These are phyloP conservation scores for Phoenix dactylifera DNA, from an alignment of 176 grass and related monocot genomes.

Conservation along the genomic window DNA sequence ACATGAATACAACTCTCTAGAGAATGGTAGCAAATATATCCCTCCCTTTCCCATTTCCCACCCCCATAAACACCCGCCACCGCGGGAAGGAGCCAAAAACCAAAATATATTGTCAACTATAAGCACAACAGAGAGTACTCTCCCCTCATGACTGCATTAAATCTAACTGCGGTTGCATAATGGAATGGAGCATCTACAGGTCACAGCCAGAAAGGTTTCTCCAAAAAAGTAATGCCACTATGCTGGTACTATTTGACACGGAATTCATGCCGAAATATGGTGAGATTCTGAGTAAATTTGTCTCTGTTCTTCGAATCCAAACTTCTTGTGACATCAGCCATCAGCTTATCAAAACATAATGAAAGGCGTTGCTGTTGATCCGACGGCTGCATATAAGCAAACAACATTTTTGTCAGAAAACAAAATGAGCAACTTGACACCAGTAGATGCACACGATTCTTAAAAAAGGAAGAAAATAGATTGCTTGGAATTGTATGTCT, in stretches of 20 bases:
- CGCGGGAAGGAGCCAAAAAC: too few relatives aligned
- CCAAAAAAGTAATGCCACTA: conserved; percentile 17
- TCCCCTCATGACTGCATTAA: not conserved
- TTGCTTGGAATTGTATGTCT: too few relatives aligned
- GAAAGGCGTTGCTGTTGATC: conserved; percentile 86
- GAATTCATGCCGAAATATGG: conserved; percentile 82
- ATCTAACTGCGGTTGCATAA: conserved; percentile 1
- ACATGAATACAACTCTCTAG: conserved; percentile 1
- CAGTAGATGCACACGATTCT: not conserved
- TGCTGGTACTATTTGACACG: conserved; percentile 46
- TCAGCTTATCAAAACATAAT: conserved; percentile 87
- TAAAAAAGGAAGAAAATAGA: too few relatives aligned
- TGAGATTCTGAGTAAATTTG: conserved; percentile 97
- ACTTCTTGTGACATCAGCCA: conserved; percentile 83
- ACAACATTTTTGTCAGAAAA: not conserved
- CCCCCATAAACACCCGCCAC: too few relatives aligned
- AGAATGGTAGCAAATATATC: too few relatives aligned
- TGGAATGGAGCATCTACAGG: conserved; percentile 42
- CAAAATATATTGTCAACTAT: not conserved
- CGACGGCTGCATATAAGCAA: conserved; percentile 52
- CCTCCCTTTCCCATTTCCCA: too few relatives aligned
- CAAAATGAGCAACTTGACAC: not conserved
- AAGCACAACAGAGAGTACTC: not conserved
- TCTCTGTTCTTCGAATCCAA: conserved; percentile 96
- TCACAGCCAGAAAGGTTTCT: conserved; percentile 19